These are phyloP conservation scores for Hypoxylon trugodes DNA, from an alignment of 495 filamentous ascomycete genomes.

Conservation along the genomic window DNA sequence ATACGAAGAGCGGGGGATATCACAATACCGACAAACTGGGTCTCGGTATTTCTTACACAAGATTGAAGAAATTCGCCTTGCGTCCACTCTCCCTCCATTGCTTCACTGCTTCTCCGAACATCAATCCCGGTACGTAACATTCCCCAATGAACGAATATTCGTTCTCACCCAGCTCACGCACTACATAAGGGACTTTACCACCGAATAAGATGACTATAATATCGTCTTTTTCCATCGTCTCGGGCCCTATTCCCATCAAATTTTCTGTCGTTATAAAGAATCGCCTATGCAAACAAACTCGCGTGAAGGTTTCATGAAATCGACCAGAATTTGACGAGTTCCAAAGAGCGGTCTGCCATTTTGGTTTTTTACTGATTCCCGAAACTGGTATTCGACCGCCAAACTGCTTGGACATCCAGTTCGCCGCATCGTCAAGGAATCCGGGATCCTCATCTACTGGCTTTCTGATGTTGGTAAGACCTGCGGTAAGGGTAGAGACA, in stretches of 20 bases:
- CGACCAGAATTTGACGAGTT: conserved; percentile 18
- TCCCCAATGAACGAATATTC: conserved; percentile 30
- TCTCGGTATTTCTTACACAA: conserved; percentile 4
- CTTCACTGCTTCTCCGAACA: conserved; percentile 28
- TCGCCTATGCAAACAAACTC: conserved; percentile 17
- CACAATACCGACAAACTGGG: background rate
- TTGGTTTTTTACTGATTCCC: conserved; percentile 14
- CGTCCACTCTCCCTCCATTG: conserved; percentile 13
- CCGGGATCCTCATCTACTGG: conserved; percentile 11
- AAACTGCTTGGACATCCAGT: conserved; percentile 19
- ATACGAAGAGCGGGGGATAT: conserved; percentile 32
- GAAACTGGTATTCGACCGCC: conserved; percentile 15
- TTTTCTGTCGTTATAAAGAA: conserved; percentile 20
- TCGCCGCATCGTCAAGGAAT: conserved; percentile 22
- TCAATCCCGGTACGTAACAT: conserved; percentile 27
- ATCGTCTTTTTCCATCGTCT: conserved; percentile 21
- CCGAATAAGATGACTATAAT: conserved; percentile 26
- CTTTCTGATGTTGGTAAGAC: conserved; percentile 14
- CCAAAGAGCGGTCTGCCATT: conserved; percentile 6
- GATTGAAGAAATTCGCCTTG: conserved; percentile 23
- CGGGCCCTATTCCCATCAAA: conserved; percentile 32
- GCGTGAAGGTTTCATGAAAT: conserved; percentile 20
- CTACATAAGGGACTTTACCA: conserved; percentile 26
- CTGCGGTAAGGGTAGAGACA: conserved; percentile 19
- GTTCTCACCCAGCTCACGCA: conserved; percentile 18